Base-by-base conservation (phyloP, 306 rosid genomes). In the Inga leiocalycina region DNA sequence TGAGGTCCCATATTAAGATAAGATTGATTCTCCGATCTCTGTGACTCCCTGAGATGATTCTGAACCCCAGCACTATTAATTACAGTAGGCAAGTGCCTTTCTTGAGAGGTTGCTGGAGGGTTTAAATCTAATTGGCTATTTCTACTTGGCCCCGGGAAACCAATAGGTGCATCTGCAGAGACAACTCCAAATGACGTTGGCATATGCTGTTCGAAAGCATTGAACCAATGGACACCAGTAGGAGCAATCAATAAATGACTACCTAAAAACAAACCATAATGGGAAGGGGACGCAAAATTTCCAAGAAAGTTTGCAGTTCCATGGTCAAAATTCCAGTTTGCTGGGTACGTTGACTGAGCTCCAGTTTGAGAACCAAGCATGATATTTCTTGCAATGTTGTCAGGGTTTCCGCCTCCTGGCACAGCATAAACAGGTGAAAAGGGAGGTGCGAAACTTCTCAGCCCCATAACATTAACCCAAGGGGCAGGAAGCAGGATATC, bases 271-370 rank as follows among this genome's bases (percentile, higher is more conserved):
- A 79, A 24, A 66, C 61, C 71, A 49, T 51, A 54, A 10, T 6
- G 51, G 1, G 73, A 24, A 4, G 66, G 35, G 37, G 13, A n/a
- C 10, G 80, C 30, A 79, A 73, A 11, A 69, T 52, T 74, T 78
- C 59, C 75, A 13, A n/a, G 69, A 32, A 57, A 48, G 81, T 76
- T 68, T 54, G 78, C 57, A 76, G 46, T 82, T 49, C 65, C 71
- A 69, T 68, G 43, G 77, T 46, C 45, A 56, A 41, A 39, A 61
- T 24, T 75, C 52, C 68, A 44, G 57, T 48, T 51, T 71, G 59
- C 51, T 17, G 15, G 66, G 49, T 62, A 37, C 3, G 34, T 80
- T 24, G 62, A 37, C 62, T 49, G 72, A 54, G 22, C 24, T 35
- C 32, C 74, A 22, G 69, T 41, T 83, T 62, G 79, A 22, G 75